Percentiles rank a stretch among this genome's conserved stretches.
Conservation (phyloP, 2,329 filamentous ascomycete genomes). For the Pseudocercospora pini-densiflorae region DNA sequence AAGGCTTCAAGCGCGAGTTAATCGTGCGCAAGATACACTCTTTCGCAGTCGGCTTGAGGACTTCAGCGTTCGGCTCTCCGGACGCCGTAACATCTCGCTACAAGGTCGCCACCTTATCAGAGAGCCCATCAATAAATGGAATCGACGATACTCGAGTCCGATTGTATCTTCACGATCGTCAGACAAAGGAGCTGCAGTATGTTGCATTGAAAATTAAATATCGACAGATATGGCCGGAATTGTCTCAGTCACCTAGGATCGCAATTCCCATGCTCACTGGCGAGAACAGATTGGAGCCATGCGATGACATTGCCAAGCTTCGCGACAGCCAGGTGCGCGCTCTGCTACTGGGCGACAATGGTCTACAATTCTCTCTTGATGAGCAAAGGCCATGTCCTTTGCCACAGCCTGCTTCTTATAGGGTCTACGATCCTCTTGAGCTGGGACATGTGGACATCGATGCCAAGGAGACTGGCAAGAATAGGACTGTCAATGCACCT, state of each 20-base stretch:
- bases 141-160: slow-evolving; percentile 29
- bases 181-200: slow-evolving; percentile 28
- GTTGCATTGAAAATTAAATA: slow-evolving; percentile 34
- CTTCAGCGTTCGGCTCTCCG: slow-evolving; percentile 9
- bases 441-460: not conserved
- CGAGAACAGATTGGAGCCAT: slow-evolving; percentile 25
- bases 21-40: slow-evolving; percentile 41
- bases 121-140: slow-evolving; percentile 17
- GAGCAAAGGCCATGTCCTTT: slow-evolving; percentile 29
- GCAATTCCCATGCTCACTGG: slow-evolving; percentile 33
- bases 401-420: slow-evolving; percentile 29
- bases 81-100: slow-evolving; percentile 1
- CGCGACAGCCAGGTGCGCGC: slow-evolving; percentile 23
- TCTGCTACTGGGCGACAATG: slow-evolving; percentile 31
- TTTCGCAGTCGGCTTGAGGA: slow-evolving; percentile 22
- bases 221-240: slow-evolving; percentile 33
- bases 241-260: slow-evolving; percentile 17
- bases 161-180: slow-evolving; percentile 36
- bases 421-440: slow-evolving; percentile 29
- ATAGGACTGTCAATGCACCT: slow-evolving; percentile 31
- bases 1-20: slow-evolving; percentile 41
- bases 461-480: slow-evolving; percentile 35
- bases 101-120: slow-evolving; percentile 27
- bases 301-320: slow-evolving; percentile 33
- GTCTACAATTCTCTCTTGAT: slow-evolving; percentile 32